Conservation (phyloP, 2,329 filamentous ascomycete species). For the Pseudogymnoascus sp. region DNA sequence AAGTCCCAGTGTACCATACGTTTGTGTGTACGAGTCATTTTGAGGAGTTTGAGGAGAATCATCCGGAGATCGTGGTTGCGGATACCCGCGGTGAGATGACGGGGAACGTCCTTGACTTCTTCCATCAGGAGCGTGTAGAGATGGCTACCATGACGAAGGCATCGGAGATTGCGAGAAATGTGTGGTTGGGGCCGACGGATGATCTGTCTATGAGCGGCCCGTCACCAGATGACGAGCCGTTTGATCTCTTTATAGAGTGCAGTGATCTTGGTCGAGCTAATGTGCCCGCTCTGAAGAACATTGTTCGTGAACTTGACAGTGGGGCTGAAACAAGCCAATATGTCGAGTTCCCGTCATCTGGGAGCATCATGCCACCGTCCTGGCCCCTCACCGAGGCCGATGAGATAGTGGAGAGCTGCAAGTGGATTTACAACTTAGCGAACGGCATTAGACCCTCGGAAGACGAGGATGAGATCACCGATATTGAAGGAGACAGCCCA, state of each 20-base stretch:
- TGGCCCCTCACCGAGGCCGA: conserved; percentile 80
- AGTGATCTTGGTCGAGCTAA: conserved; percentile 77
- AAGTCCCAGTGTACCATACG: conserved; percentile 67
- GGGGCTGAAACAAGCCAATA: conserved; percentile 35
- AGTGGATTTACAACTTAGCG: conserved; percentile 80
- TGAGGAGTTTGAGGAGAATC: conserved; percentile 59
- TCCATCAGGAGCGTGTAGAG: conserved; percentile 78
- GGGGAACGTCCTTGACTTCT: conserved; percentile 77
- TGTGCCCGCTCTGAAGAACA: conserved; percentile 52
- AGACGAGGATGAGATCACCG: conserved; percentile 19
- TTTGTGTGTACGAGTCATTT: conserved; percentile 66
- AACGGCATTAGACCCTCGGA: conserved; percentile 46
- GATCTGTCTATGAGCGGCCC: conserved; percentile 46
- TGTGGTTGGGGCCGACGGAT: conserved; percentile 83
- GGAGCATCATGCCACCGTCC: conserved; percentile 78
- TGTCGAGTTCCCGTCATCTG: conserved; percentile 85
- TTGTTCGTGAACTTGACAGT: conserved; percentile 45
- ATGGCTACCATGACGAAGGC: conserved; percentile 92
- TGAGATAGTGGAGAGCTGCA: conserved; percentile 75
- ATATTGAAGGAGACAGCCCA: conserved; percentile 47
- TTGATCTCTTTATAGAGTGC: conserved; percentile 81
- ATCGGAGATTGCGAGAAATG: conserved; percentile 80
- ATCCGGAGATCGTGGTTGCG: conserved; percentile 65
- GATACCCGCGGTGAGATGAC: conserved; percentile 65
- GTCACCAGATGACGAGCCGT: conserved; percentile 50